phyloP scores from a whole-genome alignment of 371 early-diverging fungal species.

The Chytridium lagenaria region DNA sequence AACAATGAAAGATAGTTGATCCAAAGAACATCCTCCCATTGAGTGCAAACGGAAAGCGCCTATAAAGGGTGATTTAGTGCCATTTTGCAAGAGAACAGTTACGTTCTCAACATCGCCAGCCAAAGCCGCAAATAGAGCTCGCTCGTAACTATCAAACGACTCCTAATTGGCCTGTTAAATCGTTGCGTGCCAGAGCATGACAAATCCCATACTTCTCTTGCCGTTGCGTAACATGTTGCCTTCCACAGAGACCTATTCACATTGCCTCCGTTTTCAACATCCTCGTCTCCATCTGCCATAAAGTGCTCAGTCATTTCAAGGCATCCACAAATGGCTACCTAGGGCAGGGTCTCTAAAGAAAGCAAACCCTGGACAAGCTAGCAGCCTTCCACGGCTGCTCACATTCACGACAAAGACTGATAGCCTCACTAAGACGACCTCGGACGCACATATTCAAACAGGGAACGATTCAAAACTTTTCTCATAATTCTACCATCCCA shows the following conservation, averaged over 20 bases:
- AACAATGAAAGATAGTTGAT: conserved; percentile 38
- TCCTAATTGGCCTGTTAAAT: conserved; percentile 26
- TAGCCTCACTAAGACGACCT: conserved; percentile 54
- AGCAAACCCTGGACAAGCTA: conserved; percentile 54
- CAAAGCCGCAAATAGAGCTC: conserved; percentile 63
- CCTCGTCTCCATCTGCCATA: conserved; percentile 24
- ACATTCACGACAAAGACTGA: conserved; percentile 58
- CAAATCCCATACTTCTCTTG: conserved; percentile 48
- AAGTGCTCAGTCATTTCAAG: neutral
- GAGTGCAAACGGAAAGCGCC: conserved; percentile 51
- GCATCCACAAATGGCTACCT: conserved; percentile 30
- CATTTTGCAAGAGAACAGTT: neutral
- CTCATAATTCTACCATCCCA: conserved; percentile 50
- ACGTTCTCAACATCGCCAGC: conserved; percentile 62
- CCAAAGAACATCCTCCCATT: conserved; percentile 62
- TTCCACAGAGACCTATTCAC: conserved; percentile 68
- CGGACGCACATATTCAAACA: conserved; percentile 65
- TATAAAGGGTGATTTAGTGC: too few relatives aligned
- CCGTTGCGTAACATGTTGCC: conserved; percentile 58
- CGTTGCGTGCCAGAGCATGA: neutral
- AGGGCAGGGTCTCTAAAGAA: conserved; percentile 48
- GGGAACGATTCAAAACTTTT: conserved; percentile 51
- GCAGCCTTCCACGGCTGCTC: conserved; percentile 72
- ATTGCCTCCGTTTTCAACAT: conserved; percentile 53
- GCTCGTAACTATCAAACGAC: conserved; percentile 57